Conservation (phyloP, 2,329 filamentous ascomycete genomes). For the Penicillium polonicum region DNA sequence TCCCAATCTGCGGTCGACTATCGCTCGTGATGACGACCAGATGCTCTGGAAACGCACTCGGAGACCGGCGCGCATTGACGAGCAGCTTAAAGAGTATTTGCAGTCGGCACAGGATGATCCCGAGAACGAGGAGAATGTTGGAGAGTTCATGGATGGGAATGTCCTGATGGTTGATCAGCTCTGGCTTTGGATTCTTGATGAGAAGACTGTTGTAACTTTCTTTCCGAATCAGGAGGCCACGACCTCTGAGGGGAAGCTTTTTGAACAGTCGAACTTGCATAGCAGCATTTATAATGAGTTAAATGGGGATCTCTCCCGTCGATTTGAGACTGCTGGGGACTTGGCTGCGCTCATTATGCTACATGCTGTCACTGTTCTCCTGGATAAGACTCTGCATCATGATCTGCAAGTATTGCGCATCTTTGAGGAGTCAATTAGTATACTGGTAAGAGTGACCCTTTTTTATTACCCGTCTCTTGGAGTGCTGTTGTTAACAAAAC, state of each 20-base stretch:
- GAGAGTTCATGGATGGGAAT: slow-evolving; percentile 34
- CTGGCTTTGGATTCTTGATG: slow-evolving; percentile 53
- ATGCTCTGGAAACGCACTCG: slow-evolving; percentile 65
- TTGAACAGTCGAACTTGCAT: slow-evolving; percentile 56
- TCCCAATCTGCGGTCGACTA: slow-evolving; percentile 59
- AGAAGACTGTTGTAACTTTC: slow-evolving; percentile 35
- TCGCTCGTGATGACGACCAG: slow-evolving; percentile 63
- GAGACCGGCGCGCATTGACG: slow-evolving; percentile 46
- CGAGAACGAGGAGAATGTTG: slow-evolving; percentile 7
- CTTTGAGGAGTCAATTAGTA: slow-evolving; percentile 65
- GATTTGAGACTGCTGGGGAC: slow-evolving; percentile 62
- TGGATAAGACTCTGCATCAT: slow-evolving; percentile 60
- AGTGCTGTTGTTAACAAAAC: neutral
- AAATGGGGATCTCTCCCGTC: slow-evolving; percentile 62
- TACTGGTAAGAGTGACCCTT: slow-evolving; percentile 48
- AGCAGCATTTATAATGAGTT: slow-evolving; percentile 66
- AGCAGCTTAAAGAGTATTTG: slow-evolving; percentile 48
- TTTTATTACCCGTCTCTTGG: neutral
- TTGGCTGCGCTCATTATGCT: slow-evolving; percentile 62
- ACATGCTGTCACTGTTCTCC: slow-evolving; percentile 61
- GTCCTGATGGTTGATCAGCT: slow-evolving; percentile 69
- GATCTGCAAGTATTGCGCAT: slow-evolving; percentile 64
- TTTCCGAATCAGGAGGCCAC: slow-evolving; percentile 38
- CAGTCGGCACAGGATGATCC: slow-evolving; percentile 16
- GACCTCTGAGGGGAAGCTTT: slow-evolving; percentile 34